Evolutionary conservation across 139 green algal species (phyloP).

Genomic region (Tetradesmus obliquus): DNA sequence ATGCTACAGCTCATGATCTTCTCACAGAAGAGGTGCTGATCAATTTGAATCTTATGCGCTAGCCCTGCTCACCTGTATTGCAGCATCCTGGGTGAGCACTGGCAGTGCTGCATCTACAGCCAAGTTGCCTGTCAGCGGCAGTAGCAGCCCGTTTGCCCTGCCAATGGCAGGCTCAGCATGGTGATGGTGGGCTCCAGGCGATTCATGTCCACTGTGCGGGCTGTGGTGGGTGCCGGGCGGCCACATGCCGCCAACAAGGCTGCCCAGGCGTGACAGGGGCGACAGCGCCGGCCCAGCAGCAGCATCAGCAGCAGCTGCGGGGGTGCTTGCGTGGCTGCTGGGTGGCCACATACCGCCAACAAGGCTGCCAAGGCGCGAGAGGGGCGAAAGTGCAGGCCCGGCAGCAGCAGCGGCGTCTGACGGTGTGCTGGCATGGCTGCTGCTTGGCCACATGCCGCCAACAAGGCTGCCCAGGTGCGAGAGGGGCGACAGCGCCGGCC

Average conservation of each 20-base stretch:
- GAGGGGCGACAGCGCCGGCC: neutral
- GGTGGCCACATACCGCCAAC: no score
- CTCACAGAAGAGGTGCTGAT: no score
- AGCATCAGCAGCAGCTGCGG: neutral
- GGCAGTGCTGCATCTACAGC: neutral
- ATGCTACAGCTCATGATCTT: no score
- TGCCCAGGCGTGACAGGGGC: neutral
- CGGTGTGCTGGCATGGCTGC: no score
- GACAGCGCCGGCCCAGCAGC: neutral
- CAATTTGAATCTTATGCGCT: no score
- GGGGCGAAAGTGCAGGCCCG: no score
- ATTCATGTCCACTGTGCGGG: no score
- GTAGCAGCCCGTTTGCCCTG: neutral
- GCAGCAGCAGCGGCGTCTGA: neutral
- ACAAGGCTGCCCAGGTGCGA: neutral
- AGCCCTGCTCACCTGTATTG: neutral
- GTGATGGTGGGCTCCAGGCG: no score
- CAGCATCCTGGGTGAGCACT: neutral
- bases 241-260: neutral
- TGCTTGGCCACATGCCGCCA: neutral
- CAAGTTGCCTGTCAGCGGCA: neutral
- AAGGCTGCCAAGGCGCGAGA: no score
- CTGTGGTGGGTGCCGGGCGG: no score
- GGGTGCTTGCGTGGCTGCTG: no score
- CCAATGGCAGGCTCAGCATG: no score